phyloP scores from a whole-genome alignment of 352 stramenopile species.

The Pythium rishiriense region DNA sequence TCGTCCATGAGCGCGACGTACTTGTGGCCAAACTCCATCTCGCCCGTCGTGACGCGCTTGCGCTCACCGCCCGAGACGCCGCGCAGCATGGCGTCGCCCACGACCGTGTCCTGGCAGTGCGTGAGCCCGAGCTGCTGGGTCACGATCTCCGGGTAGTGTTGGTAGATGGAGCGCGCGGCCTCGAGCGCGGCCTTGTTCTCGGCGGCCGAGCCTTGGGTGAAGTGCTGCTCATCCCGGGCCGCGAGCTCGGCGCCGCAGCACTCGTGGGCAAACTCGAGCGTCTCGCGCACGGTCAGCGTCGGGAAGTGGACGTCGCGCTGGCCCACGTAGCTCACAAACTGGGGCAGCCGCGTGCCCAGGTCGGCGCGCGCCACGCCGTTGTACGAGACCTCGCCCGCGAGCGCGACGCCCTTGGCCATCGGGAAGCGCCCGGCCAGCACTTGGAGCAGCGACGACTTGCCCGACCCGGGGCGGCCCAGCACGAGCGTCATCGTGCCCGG shows the following conservation, averaged over 20 bases:
- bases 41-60: constrained; percentile 61
- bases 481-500: background rate
- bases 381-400: constrained; percentile 43
- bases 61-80: constrained; percentile 60
- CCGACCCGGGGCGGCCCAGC: background rate
- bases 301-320: constrained; percentile 27
- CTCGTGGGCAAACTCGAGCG: constrained; percentile 91
- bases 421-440: background rate
- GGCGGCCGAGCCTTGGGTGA: background rate
- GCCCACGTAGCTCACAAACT: constrained; percentile 56
- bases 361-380: constrained; percentile 34
- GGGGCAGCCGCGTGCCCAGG: constrained; percentile 35
- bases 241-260: constrained; percentile 33
- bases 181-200: constrained; percentile 19
- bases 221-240: constrained; percentile 3
- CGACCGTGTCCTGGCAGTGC: constrained; percentile 39
- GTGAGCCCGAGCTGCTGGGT: constrained; percentile 32
- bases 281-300: constrained; percentile 90
- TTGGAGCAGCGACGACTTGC: background rate
- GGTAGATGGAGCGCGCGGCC: constrained; percentile 2
- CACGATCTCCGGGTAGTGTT: constrained; percentile 25
- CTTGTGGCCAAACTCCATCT: constrained; percentile 78
- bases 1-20: constrained; percentile 84
- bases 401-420: constrained; percentile 10
- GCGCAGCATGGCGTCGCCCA: constrained; percentile 40